Evolutionary conservation across 2,329 filamentous ascomycete genomes (phyloP).

Genomic region (Diplodia scrobiculata): DNA sequence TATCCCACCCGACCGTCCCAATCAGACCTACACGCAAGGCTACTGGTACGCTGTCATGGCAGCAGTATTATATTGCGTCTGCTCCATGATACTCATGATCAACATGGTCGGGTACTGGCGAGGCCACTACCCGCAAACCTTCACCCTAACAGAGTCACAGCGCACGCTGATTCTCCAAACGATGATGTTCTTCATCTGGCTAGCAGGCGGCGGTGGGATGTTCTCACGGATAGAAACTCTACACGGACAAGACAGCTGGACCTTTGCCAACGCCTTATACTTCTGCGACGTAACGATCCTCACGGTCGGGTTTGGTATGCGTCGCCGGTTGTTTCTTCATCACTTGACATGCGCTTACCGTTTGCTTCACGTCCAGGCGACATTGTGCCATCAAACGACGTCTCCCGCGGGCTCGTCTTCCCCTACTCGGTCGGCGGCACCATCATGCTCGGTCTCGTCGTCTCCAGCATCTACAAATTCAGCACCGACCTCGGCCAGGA

Average conservation of each 20-base stretch:
- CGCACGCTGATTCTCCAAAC: slow-evolving; percentile 89
- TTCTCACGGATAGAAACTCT: slow-evolving; percentile 67
- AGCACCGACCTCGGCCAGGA: slow-evolving; percentile 61
- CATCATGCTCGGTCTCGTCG: slow-evolving; percentile 80
- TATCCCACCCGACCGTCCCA: slow-evolving; percentile 50
- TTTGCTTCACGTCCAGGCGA: slow-evolving; percentile 45
- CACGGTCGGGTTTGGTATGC: slow-evolving; percentile 42
- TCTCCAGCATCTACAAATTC: slow-evolving; percentile 74
- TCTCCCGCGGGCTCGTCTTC: slow-evolving; percentile 72
- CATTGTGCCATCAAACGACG: slow-evolving; percentile 56
- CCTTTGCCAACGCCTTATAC: slow-evolving; percentile 68
- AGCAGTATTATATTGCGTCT: slow-evolving; percentile 75
- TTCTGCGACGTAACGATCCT: slow-evolving; percentile 50
- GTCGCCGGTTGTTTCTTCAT: not conserved
- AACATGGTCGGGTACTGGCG: slow-evolving; percentile 78
- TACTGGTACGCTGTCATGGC: slow-evolving; percentile 86
- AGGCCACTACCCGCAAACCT: slow-evolving; percentile 76
- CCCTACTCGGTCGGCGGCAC: slow-evolving; percentile 83
- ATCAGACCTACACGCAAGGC: slow-evolving; percentile 71
- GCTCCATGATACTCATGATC: slow-evolving; percentile 72
- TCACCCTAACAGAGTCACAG: slow-evolving; percentile 75
- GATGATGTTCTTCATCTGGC: slow-evolving; percentile 79
- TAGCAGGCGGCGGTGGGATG: slow-evolving; percentile 73
- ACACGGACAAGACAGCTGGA: slow-evolving; percentile 57
- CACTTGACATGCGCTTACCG: not conserved